Evolutionary conservation across 495 filamentous ascomycete genomes (phyloP).

Genomic region (Tuber indicum): DNA sequence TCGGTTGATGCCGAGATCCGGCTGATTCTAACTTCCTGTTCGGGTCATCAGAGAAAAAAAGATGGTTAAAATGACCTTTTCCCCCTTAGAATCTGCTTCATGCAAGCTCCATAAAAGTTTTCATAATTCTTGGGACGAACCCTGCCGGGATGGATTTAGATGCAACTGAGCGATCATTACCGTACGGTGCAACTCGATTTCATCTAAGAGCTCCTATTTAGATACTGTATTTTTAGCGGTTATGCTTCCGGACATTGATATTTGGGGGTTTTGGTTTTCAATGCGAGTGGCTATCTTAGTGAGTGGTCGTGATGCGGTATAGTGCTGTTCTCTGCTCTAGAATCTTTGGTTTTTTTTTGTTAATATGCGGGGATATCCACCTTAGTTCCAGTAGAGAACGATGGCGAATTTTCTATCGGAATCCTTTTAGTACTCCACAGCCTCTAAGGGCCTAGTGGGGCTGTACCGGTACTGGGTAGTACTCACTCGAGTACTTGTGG

Average conservation of each 20-base stretch:
- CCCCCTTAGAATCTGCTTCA: neutral
- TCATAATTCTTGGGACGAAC: neutral
- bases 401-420: neutral
- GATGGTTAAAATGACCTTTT: neutral
- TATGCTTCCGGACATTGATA: neutral
- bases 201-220: neutral
- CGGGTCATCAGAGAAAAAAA: neutral
- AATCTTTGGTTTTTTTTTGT: neutral
- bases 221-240: neutral
- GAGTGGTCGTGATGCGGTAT: neutral
- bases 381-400: neutral
- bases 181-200: neutral
- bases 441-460: neutral
- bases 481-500: neutral
- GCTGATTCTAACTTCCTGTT: neutral
- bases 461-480: neutral
- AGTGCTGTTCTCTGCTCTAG: neutral
- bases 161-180: neutral
- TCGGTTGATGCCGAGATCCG: slow-evolving; percentile 3
- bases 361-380: neutral
- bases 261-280: neutral
- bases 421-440: neutral
- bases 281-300: neutral
- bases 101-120: neutral
- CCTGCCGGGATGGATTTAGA: neutral